phyloP scores from a whole-genome alignment of 495 filamentous ascomycete genomes.

The Trichoderma orchidacearum region DNA sequence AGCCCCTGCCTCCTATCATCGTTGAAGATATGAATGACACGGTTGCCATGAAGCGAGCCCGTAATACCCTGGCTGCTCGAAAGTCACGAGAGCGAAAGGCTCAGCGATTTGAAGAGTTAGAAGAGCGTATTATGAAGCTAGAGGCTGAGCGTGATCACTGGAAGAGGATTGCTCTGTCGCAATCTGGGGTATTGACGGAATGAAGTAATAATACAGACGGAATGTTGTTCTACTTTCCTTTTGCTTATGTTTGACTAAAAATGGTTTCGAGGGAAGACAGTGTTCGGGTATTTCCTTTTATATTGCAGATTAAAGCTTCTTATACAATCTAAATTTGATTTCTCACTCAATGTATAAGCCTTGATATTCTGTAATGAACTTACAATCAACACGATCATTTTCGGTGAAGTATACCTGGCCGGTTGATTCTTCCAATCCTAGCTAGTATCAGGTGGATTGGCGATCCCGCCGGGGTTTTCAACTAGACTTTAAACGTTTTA shows the following conservation, averaged over 20 bases:
- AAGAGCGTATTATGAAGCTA: slow-evolving; percentile 36
- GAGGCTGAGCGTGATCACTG: slow-evolving; percentile 42
- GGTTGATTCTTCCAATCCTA: too few species aligned
- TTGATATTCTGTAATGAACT: too few species aligned
- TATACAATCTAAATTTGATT: too few species aligned
- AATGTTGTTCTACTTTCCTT: background rate
- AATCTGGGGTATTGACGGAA: background rate
- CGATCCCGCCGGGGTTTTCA: too few species aligned
- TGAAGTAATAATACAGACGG: background rate
- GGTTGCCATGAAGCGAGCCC: slow-evolving; percentile 77
- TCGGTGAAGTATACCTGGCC: too few species aligned
- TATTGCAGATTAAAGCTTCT: too few species aligned
- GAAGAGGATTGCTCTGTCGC: slow-evolving; percentile 35
- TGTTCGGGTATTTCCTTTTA: too few species aligned
- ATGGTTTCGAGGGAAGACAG: background rate
- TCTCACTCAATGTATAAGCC: too few species aligned
- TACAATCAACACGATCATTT: too few species aligned
- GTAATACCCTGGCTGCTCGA: slow-evolving; percentile 89
- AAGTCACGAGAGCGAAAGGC: slow-evolving; percentile 84
- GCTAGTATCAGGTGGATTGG: too few species aligned
- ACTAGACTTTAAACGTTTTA: too few species aligned
- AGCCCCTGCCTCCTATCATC: slow-evolving; percentile 67
- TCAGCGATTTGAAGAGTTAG: slow-evolving; percentile 49
- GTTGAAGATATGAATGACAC: slow-evolving; percentile 59
- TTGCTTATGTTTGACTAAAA: background rate